phyloP scores from a whole-genome alignment of 1,139 yeast species.

The Hansenula sp. region DNA sequence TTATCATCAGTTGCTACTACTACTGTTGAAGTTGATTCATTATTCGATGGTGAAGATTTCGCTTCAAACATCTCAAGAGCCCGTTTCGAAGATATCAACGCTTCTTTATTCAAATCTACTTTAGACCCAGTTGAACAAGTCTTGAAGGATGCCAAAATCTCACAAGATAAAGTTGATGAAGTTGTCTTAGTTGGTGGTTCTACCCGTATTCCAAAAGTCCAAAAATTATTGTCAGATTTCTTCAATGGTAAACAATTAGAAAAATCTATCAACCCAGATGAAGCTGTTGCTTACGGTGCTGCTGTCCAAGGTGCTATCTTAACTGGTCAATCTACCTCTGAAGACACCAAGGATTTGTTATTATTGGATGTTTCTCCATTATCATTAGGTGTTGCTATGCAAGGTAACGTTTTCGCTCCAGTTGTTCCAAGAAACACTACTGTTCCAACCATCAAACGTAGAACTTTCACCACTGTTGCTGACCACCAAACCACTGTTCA shows the following conservation, averaged over 20 bases:
- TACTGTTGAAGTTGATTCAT: constrained; percentile 94
- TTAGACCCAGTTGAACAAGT: constrained; percentile 98
- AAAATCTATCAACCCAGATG: constrained; percentile 98
- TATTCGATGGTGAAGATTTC: constrained; percentile 95
- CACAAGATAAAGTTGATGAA: constrained; percentile 88
- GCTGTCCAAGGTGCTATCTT: constrained; percentile 99
- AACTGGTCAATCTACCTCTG: constrained; percentile 96
- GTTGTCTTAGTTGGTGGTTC: constrained; percentile 99
- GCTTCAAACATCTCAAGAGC: constrained; percentile 98
- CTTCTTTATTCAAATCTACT: constrained; percentile 93
- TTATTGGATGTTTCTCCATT: constrained; percentile 98
- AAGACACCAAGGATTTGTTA: constrained; percentile 95
- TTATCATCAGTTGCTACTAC: constrained; percentile 96
- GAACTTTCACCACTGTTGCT: constrained; percentile 99
- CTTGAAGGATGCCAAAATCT: constrained; percentile 89
- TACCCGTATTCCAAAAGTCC: constrained; percentile 99
- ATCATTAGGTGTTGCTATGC: constrained; percentile 99
- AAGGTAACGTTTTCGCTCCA: constrained; percentile 98
- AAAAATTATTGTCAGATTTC: constrained; percentile 95
- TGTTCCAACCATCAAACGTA: constrained; percentile 98
- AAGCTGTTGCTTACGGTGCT: constrained; percentile 98
- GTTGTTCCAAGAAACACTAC: constrained; percentile 99
- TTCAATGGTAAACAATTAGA: constrained; percentile 97
- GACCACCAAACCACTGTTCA: constrained; percentile 99
- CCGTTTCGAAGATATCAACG: constrained; percentile 97